Conservation (phyloP, 2,329 filamentous ascomycete species). For the Geosmithia morbida region DNA sequence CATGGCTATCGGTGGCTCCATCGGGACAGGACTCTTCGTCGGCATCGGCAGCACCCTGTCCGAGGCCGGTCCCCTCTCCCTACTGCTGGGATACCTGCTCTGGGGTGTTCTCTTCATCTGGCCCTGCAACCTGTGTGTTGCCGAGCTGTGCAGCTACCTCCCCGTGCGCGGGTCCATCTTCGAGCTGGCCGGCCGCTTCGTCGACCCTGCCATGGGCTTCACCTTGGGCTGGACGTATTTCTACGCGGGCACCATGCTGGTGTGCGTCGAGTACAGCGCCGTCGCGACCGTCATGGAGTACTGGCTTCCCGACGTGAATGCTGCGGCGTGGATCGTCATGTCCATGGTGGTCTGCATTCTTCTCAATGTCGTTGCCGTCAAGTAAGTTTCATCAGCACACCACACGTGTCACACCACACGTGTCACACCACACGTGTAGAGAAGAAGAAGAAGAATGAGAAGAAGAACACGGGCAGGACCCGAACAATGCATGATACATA, state of each 20-base stretch:
- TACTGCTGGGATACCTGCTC: constrained; percentile 27
- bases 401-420: too few relatives aligned
- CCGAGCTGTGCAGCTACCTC: constrained; percentile 43
- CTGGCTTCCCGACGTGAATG: constrained; percentile 25
- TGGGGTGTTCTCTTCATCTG: constrained; percentile 29
- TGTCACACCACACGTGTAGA: too few relatives aligned
- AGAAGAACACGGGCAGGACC: too few relatives aligned
- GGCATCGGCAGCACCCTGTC: constrained; percentile 27
- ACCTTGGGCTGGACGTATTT: constrained; percentile 38
- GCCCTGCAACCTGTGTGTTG: constrained; percentile 30
- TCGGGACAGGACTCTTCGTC: constrained; percentile 29
- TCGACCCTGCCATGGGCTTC: constrained; percentile 43
- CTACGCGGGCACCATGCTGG: constrained; percentile 28
- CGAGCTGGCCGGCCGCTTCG: constrained; percentile 37
- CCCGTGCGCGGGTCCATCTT: constrained; percentile 39
- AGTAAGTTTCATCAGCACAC: too few relatives aligned
- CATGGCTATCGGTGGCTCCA: constrained; percentile 32
- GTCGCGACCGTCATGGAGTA: constrained; percentile 28
- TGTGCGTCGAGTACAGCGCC: constrained; percentile 28
- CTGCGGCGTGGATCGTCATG: constrained; percentile 33
- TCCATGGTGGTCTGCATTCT: constrained; percentile 27
- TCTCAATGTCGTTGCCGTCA: constrained; percentile 31
- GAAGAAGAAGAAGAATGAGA: too few relatives aligned
- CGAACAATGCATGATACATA: too few relatives aligned
- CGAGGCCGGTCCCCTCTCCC: constrained; percentile 25